A percentile compares a stretch with the other conserved stretches of the same genome.
Evolutionary conservation across 2,329 filamentous ascomycete species (phyloP).

Genomic region (Hymenoscyphus linearis): DNA sequence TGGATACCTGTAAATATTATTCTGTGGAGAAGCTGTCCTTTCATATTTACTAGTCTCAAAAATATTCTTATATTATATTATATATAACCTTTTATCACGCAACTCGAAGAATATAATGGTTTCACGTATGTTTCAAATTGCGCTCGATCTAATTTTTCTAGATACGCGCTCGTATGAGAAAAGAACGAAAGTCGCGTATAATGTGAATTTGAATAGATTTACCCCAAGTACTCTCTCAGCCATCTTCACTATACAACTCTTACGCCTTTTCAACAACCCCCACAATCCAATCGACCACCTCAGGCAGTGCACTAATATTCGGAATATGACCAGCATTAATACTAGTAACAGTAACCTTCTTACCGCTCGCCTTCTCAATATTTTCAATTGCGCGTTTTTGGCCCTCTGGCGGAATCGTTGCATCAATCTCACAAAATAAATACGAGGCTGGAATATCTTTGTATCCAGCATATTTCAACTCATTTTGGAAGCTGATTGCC

Average conservation of each 20-base stretch:
- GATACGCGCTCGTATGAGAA: too few species aligned
- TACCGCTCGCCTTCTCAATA: slow-evolving; percentile 34
- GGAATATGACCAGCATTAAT: slow-evolving; percentile 35
- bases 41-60: too few species aligned
- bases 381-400: slow-evolving; percentile 34
- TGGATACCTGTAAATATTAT: too few species aligned
- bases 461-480: slow-evolving; percentile 37
- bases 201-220: too few species aligned
- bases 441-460: slow-evolving; percentile 38
- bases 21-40: too few species aligned
- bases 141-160: too few species aligned
- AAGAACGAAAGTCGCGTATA: too few species aligned
- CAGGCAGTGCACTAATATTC: slow-evolving; percentile 22
- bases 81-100: too few species aligned
- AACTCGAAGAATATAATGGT: too few species aligned
- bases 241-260: neutral
- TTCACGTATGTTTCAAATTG: too few species aligned
- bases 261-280: slow-evolving; percentile 8
- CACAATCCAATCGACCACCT: slow-evolving; percentile 28
- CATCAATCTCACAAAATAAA: slow-evolving; percentile 35
- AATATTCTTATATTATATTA: too few species aligned
- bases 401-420: slow-evolving; percentile 27
- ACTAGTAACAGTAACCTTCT: slow-evolving; percentile 36
- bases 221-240: too few species aligned
- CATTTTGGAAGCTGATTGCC: slow-evolving; percentile 30